Evolutionary conservation across 1,139 yeast genomes (phyloP), one percentile per base, ranked within the genome.

Genomic region (Saccharomyces pastorianus): DNA sequence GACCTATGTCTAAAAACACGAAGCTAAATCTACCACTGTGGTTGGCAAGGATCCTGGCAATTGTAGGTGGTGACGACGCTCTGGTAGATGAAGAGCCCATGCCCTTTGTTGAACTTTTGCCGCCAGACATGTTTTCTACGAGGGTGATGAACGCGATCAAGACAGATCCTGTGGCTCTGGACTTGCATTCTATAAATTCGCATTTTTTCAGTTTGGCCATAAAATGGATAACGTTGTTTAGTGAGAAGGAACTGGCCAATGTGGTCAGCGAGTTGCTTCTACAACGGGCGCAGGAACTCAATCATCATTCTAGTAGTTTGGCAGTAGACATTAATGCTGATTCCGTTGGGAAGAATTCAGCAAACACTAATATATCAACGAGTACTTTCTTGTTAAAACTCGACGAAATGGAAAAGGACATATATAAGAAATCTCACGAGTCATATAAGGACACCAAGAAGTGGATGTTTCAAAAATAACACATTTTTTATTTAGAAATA

Each of bases 21-120:
- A 84, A 83, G 63, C 67, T 89, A 4, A 95, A 88, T 56, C 75
- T 93, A 46, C 98, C 99, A 0, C 70, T 90, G 38, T 93, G 99
- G 99, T 72, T 93, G 49, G 95, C 96, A 0, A 84, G 83, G 59
- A 79, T 87, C 4, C 72, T 93, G 47, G 96, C 95, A 1, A 75
- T 77, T 44, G 77, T 80, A 47, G 75, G 73, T 68, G 63, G 60
- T 38, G 61, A 59, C 42, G 74, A 56, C 8, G 59, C 52, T 9
- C 62, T 59, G 5, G 62, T 64, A 4, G 60, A 57, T 5, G 68
- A 69, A 25, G 73, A 74, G 9, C 71, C 77, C 7, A 73, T 74
- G 13, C 80, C 88, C 14, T 85, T 89, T 61, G 74, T 90, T 3
- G 84, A 84, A 51, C 73, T 90, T 51, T 70, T 81, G 26, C 82